phyloP scores from a whole-genome alignment of 352 stramenopile genomes.

The Phytophthora crassamura region DNA sequence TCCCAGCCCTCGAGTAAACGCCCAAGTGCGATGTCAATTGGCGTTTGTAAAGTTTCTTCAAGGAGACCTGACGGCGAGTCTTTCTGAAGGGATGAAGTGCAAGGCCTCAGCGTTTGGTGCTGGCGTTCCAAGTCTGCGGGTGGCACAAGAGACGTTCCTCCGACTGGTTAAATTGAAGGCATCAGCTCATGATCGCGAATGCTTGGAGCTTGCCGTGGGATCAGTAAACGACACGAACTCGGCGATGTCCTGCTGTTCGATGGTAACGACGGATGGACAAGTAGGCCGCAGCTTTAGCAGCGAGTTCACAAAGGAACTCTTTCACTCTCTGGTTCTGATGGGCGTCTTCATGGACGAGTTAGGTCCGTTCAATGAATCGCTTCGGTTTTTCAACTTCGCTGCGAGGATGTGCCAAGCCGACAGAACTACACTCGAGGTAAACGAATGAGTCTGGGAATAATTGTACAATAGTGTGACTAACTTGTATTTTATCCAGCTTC shows the following conservation, averaged over 20 bases:
- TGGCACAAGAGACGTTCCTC: slow-evolving; percentile 32
- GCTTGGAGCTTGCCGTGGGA: slow-evolving; percentile 17
- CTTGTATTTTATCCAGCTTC: slow-evolving; percentile 21
- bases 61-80: slow-evolving; percentile 24
- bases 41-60: slow-evolving; percentile 42
- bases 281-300: slow-evolving; percentile 37
- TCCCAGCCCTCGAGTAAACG: not conserved
- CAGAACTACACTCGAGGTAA: slow-evolving; percentile 48
- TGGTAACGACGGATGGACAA: not conserved
- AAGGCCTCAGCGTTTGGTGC: slow-evolving; percentile 1
- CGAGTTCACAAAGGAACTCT: slow-evolving; percentile 53
- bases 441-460: not conserved
- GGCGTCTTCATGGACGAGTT: slow-evolving; percentile 73
- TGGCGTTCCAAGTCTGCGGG: slow-evolving; percentile 23
- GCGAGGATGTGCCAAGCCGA: slow-evolving; percentile 44
- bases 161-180: slow-evolving; percentile 22
- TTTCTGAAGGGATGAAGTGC: slow-evolving; percentile 16
- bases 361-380: slow-evolving; percentile 53
- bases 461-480: not conserved
- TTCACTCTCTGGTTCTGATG: slow-evolving; percentile 57
- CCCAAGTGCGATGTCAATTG: slow-evolving; percentile 24
- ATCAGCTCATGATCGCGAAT: slow-evolving; percentile 31
- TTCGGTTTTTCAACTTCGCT: slow-evolving; percentile 49
- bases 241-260: slow-evolving; percentile 9
- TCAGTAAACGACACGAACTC: slow-evolving; percentile 12